Conservation (phyloP, 2,329 filamentous ascomycete species). For the Neopestalotiopsis clavispora region DNA sequence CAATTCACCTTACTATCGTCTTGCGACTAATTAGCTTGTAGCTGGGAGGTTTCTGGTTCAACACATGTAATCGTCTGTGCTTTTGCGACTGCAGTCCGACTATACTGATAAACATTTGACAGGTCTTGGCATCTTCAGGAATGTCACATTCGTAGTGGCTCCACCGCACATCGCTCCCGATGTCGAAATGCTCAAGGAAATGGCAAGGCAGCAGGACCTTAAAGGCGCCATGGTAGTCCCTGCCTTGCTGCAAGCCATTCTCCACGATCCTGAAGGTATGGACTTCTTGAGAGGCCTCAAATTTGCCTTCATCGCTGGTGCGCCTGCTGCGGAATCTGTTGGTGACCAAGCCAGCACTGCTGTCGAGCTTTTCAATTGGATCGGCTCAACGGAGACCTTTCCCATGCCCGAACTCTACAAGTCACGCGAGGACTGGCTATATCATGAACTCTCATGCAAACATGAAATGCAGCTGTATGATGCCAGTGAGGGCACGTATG, state of each 20-base stretch:
- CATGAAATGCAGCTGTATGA: conserved; percentile 30
- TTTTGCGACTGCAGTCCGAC: background rate
- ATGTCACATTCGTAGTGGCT: conserved; percentile 23
- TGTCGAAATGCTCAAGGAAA: conserved; percentile 21
- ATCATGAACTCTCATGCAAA: conserved; percentile 34
- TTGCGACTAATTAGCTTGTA: background rate
- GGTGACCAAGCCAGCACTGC: conserved; percentile 21
- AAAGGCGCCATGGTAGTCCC: conserved; percentile 23
- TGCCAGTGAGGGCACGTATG: conserved; percentile 24
- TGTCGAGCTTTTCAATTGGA: conserved; percentile 23
- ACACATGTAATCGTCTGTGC: conserved; percentile 15
- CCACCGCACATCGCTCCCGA: conserved; percentile 27
- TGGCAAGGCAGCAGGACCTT: conserved; percentile 24
- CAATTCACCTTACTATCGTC: background rate
- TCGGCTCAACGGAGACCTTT: conserved; percentile 30
- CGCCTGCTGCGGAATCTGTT: conserved; percentile 19
- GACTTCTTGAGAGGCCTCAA: conserved; percentile 24
- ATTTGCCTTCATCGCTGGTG: conserved; percentile 24
- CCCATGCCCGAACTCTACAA: conserved; percentile 24
- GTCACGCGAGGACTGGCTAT: conserved; percentile 34
- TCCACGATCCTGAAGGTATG: conserved; percentile 23
- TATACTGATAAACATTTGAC: background rate
- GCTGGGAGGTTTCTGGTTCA: conserved; percentile 17
- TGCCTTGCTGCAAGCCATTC: conserved; percentile 23
- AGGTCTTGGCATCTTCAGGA: conserved; percentile 25